Percentiles rank a stretch among this genome's conserved stretches.
phyloP scores from a whole-genome alignment of 2,329 filamentous ascomycete species.

The Beauveria rudraprayagi region DNA sequence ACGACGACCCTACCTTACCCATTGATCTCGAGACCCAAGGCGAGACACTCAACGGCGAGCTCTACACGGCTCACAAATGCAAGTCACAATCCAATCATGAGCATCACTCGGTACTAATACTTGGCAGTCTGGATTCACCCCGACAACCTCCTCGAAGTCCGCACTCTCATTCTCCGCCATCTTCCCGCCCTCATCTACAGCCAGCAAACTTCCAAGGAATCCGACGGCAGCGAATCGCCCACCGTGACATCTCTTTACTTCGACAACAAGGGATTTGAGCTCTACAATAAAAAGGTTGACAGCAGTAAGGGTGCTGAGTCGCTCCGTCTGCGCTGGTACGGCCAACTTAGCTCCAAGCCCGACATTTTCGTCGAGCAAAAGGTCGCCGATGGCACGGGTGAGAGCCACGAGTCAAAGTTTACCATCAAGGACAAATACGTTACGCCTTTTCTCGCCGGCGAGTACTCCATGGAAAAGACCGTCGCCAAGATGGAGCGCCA shows the following conservation, averaged over 20 bases:
- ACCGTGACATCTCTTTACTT: constrained; percentile 95
- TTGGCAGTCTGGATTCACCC: constrained; percentile 79
- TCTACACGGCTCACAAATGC: constrained; percentile 84
- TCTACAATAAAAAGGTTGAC: constrained; percentile 81
- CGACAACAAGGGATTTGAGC: constrained; percentile 75
- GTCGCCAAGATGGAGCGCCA: constrained; percentile 79
- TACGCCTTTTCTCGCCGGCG: constrained; percentile 73
- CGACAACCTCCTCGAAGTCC: constrained; percentile 93
- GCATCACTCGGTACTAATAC: constrained; percentile 15
- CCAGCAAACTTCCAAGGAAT: constrained; percentile 72
- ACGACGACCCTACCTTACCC: constrained; percentile 41
- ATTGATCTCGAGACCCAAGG: constrained; percentile 43
- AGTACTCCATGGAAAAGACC: constrained; percentile 89
- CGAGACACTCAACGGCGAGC: constrained; percentile 57
- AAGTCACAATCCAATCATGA: constrained; percentile 25
- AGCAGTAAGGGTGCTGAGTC: constrained; percentile 68
- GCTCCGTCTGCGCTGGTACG: constrained; percentile 84
- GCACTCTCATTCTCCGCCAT: constrained; percentile 86
- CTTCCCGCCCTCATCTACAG: constrained; percentile 91
- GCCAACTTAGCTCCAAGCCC: constrained; percentile 68
- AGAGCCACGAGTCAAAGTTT: constrained; percentile 71
- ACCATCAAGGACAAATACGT: constrained; percentile 92
- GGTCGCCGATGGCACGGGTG: constrained; percentile 66
- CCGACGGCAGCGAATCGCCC: constrained; percentile 75
- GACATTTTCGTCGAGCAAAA: constrained; percentile 88